Evolutionary conservation across 2,329 filamentous ascomycete species (phyloP).

Genomic region (Microdochium bolleyi): DNA sequence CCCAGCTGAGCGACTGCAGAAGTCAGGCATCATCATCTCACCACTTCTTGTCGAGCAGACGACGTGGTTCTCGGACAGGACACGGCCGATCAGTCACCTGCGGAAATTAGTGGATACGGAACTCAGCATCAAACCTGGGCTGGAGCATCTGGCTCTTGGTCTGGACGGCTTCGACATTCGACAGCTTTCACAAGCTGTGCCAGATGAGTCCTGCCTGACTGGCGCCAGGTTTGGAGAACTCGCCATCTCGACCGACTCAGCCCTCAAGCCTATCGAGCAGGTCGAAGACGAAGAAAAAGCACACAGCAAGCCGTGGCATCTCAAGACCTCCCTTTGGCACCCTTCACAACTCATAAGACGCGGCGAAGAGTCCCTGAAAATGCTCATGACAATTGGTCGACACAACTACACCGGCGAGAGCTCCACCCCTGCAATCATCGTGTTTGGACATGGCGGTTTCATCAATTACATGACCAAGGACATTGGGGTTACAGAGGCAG

Average conservation of each 20-base stretch:
- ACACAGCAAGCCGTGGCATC: neutral
- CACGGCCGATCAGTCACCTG: neutral
- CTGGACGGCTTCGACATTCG: neutral
- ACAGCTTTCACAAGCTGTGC: neutral
- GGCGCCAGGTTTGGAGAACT: neutral
- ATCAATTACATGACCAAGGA: constrained; percentile 3
- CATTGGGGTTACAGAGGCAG: neutral
- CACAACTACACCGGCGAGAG: neutral
- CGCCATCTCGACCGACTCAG: neutral
- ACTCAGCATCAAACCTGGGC: neutral
- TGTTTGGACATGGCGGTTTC: constrained; percentile 5
- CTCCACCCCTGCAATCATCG: neutral
- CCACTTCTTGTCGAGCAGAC: constrained; percentile 5
- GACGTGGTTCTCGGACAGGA: constrained; percentile 5
- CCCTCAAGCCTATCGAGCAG: neutral
- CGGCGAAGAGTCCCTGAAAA: neutral
- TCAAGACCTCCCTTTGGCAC: neutral
- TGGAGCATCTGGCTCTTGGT: neutral
- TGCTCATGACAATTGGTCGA: neutral
- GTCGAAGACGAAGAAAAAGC: neutral
- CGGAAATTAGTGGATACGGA: neutral
- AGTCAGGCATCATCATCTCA: neutral
- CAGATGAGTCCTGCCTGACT: neutral
- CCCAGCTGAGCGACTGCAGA: neutral
- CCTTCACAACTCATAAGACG: neutral